Conservation (phyloP, 2,329 filamentous ascomycete species). For the Torrubiella hemipterigena region DNA sequence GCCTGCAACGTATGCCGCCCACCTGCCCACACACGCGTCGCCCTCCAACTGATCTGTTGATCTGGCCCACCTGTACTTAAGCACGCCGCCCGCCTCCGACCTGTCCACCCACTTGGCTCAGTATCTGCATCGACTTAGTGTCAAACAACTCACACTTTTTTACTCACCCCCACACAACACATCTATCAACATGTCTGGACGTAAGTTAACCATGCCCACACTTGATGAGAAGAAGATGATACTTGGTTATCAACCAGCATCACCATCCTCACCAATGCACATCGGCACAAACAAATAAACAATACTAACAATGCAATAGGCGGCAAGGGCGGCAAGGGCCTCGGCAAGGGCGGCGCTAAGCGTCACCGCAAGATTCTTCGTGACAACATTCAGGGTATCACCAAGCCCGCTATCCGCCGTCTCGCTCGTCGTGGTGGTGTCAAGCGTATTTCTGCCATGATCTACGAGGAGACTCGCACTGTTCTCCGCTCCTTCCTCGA, state of each 20-base stretch:
- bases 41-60: slow-evolving; percentile 22
- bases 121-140: slow-evolving; percentile 4
- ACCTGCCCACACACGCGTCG: slow-evolving; percentile 2
- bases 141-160: slow-evolving; percentile 3
- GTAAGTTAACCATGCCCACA: slow-evolving; percentile 12
- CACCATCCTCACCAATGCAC: neutral
- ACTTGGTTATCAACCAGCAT: neutral
- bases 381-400: slow-evolving; percentile 99
- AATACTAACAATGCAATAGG: slow-evolving; percentile 35
- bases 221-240: neutral
- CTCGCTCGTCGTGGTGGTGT: slow-evolving; percentile 98
- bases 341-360: slow-evolving; percentile 97
- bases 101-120: slow-evolving; percentile 7
- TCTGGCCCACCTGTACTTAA: slow-evolving; percentile 27
- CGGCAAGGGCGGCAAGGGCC: slow-evolving; percentile 93
- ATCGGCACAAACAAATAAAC: neutral
- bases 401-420: slow-evolving; percentile 96
- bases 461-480: slow-evolving; percentile 60
- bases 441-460: slow-evolving; percentile 98
- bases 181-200: slow-evolving; percentile 15
- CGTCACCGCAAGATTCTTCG: slow-evolving; percentile 98
- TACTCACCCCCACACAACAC: slow-evolving; percentile 7
- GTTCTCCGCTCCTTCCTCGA: slow-evolving; percentile 60
- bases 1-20: neutral
- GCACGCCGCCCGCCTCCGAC: slow-evolving; percentile 16